Evolutionary conservation across 768 basidiomycete genomes (phyloP).

Genomic region (Collybiopsis luxurians): DNA sequence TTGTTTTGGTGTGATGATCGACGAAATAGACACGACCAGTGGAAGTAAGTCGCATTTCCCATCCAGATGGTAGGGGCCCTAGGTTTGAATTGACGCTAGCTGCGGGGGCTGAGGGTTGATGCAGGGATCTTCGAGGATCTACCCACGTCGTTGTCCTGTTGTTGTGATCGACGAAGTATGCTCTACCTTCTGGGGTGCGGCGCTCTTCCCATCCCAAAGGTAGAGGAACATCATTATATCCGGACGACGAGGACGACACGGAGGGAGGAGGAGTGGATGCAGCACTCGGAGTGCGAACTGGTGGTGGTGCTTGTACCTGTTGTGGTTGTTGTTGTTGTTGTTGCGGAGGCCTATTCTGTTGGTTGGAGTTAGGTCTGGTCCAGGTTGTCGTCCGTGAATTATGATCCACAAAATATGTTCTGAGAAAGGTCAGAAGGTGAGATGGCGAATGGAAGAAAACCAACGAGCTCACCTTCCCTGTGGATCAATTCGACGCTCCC

Average conservation of each 20-base stretch:
- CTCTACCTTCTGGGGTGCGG: slow-evolving; percentile 81
- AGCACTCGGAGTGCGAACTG: slow-evolving; percentile 7
- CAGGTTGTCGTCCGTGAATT: slow-evolving; percentile 79
- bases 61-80: slow-evolving; percentile 85
- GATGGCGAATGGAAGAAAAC: too few species aligned
- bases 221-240: slow-evolving; percentile 65
- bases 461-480: slow-evolving; percentile 45
- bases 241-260: slow-evolving; percentile 17
- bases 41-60: slow-evolving; percentile 92
- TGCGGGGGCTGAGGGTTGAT: slow-evolving; percentile 46
- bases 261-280: slow-evolving; percentile 14
- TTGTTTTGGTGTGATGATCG: slow-evolving; percentile 87
- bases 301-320: background rate
- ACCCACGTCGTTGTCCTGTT: slow-evolving; percentile 89
- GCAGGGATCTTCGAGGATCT: slow-evolving; percentile 66
- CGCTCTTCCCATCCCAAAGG: slow-evolving; percentile 94
- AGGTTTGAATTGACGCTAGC: slow-evolving; percentile 54
- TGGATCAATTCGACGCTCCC: slow-evolving; percentile 78
- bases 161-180: slow-evolving; percentile 72
- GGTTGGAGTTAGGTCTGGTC: slow-evolving; percentile 49
- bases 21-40: slow-evolving; percentile 88
- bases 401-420: slow-evolving; percentile 85
- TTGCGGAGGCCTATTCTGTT: slow-evolving; percentile 10
- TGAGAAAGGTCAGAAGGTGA: too few species aligned
- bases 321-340: background rate